phyloP scores from a whole-genome alignment of 2,329 filamentous ascomycete genomes.

The Talaromyces sp. region DNA sequence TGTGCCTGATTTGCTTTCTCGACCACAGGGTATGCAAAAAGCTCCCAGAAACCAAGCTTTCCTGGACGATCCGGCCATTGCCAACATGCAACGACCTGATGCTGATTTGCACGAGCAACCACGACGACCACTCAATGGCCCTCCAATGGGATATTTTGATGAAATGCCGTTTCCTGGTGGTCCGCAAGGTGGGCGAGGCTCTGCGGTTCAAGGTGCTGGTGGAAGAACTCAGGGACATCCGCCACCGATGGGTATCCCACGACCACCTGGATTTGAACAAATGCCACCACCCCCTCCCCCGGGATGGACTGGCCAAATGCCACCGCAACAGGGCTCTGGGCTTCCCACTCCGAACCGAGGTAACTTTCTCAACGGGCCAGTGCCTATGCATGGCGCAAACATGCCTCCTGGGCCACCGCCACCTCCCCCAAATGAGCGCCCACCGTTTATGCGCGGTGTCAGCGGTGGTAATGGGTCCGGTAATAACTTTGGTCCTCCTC shows the following conservation, averaged over 20 bases:
- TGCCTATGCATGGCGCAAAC: slow-evolving; percentile 28
- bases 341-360: slow-evolving; percentile 32
- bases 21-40: slow-evolving; percentile 27
- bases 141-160: slow-evolving; percentile 36
- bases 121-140: slow-evolving; percentile 32
- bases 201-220: slow-evolving; percentile 1
- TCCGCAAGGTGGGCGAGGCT: slow-evolving; percentile 22
- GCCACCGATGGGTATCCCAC: slow-evolving; percentile 34
- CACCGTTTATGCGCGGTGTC: slow-evolving; percentile 31
- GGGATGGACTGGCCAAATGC: slow-evolving; percentile 32
- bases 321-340: slow-evolving; percentile 33
- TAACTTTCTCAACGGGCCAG: slow-evolving; percentile 30
- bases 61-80: slow-evolving; percentile 40
- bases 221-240: slow-evolving; percentile 1
- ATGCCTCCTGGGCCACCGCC: slow-evolving; percentile 12
- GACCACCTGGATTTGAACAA: slow-evolving; percentile 41
- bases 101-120: slow-evolving; percentile 25
- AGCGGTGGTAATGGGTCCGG: slow-evolving; percentile 19
- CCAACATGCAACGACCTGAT: slow-evolving; percentile 36
- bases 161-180: slow-evolving; percentile 20
- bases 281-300: slow-evolving; percentile 26
- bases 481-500: slow-evolving; percentile 28
- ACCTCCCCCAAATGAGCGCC: slow-evolving; percentile 27
- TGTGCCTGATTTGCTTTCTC: slow-evolving; percentile 31
- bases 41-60: slow-evolving; percentile 32